Conservation (phyloP, 768 basidiomycete genomes). For the Termitomyces sp. region DNA sequence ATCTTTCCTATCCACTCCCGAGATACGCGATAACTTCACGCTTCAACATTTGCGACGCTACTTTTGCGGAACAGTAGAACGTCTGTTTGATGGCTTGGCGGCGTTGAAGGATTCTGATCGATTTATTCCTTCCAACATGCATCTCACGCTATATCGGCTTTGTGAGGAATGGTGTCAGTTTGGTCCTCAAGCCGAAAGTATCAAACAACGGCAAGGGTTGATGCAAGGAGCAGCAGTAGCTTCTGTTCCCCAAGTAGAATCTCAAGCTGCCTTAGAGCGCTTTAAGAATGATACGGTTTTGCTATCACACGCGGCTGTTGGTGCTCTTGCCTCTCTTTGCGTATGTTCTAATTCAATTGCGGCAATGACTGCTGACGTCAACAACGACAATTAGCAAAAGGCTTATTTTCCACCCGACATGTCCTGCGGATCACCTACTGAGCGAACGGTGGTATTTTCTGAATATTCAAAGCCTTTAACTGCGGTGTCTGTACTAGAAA, state of each 20-base stretch:
- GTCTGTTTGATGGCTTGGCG: slow-evolving; percentile 73
- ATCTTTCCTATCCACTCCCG: slow-evolving; percentile 63
- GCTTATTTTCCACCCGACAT: slow-evolving; percentile 67
- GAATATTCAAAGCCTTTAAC: slow-evolving; percentile 54
- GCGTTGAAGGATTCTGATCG: slow-evolving; percentile 69
- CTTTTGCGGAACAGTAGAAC: slow-evolving; percentile 87
- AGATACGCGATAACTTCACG: slow-evolving; percentile 70
- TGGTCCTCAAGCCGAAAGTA: slow-evolving; percentile 68
- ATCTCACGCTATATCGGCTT: slow-evolving; percentile 74
- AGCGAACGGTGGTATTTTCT: slow-evolving; percentile 32
- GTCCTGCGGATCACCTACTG: slow-evolving; percentile 58
- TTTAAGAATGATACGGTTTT: slow-evolving; percentile 66
- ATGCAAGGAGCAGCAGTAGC: slow-evolving; percentile 69
- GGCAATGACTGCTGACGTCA: slow-evolving; percentile 1
- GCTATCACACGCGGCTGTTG: slow-evolving; percentile 78
- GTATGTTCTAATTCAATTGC: slow-evolving; percentile 42
- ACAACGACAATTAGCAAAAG: slow-evolving; percentile 49
- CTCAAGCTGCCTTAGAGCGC: slow-evolving; percentile 45
- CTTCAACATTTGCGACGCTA: slow-evolving; percentile 81
- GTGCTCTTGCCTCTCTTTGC: slow-evolving; percentile 82
- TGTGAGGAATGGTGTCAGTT: slow-evolving; percentile 95
- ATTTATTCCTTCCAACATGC: slow-evolving; percentile 69
- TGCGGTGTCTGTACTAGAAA: slow-evolving; percentile 49
- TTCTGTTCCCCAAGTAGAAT: slow-evolving; percentile 49
- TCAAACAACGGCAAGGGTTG: slow-evolving; percentile 59